Base-by-base conservation (phyloP, 257 asterid genomes). In the Rehmannia glutinosa region DNA sequence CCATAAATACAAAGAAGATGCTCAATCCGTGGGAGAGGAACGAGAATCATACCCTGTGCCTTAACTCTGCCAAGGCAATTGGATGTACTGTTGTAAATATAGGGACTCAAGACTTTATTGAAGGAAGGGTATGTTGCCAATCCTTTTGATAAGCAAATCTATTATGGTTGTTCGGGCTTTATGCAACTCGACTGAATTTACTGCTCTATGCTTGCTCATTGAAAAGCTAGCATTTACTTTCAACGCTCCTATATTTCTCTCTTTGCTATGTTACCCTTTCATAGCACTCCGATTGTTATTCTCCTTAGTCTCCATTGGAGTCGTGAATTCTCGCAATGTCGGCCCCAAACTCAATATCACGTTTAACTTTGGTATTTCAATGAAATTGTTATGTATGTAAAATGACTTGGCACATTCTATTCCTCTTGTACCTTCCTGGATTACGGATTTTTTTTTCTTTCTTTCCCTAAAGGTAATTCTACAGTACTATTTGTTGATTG, bases 11-110 rank as follows among this genome's bases (percentile, higher is more conserved):
- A 32, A 89, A 88, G 84, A 82, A 72, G 69, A 57, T 77, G 54
- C 90, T 89, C 28, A 89, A 89, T 70, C 96, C 95, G 35, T 89
- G 96, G 96, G 96, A 89, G 79, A 84, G 89, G 78, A 89, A 89
- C 43, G 96, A 89, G 83, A 89, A 86, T 76, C 96, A 86, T 70
- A 89, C 96, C 36, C 78, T 89, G 30, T 81, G 96, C 81, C 95
- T 89, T 70, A 89, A 89, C 79, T 89, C 96, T 51, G 91, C 95
- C 49, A 89, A 89, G 83, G 96, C 95, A 69, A 84, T 89, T 68
- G 95, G 96, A 39, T 89, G 96, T 55, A 89, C 96, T 12, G 80
- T 86, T 45, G 96, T 89, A 73, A 89, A 88, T 74, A 86, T 84
- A 43, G 96, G 96, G 73, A 88, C 86, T 65, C 87, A 84, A 54